Conservation (phyloP, 768 basidiomycete species). For the Tylopilus vinaceipallidus region DNA sequence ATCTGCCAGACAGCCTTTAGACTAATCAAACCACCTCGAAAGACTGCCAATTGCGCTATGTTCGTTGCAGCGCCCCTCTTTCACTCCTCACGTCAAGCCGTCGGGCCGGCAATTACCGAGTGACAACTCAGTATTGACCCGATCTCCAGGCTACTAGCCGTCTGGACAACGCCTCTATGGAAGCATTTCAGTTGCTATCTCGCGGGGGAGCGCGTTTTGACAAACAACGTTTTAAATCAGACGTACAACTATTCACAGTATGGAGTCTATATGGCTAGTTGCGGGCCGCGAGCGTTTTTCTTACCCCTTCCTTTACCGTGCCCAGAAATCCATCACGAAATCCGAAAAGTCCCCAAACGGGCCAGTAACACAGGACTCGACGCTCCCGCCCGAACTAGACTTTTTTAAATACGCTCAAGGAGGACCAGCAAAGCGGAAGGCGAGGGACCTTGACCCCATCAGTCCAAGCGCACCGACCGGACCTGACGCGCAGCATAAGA, state of each 20-base stretch:
- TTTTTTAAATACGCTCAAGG: conserved; percentile 87
- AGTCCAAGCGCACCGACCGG: conserved; percentile 10
- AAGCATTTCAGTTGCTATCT: conserved; percentile 87
- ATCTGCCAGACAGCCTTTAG: too few species aligned
- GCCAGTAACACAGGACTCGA: conserved; percentile 35
- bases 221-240: conserved; percentile 67
- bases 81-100: too few species aligned
- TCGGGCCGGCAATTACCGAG: too few species aligned
- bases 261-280: conserved; percentile 9
- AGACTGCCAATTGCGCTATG: too few species aligned
- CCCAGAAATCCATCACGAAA: conserved; percentile 26
- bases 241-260: conserved; percentile 72
- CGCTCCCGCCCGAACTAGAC: conserved; percentile 77
- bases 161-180: conserved; percentile 54
- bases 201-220: conserved; percentile 82
- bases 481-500: conserved; percentile 24
- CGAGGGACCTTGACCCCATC: conserved; percentile 15
- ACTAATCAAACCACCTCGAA: too few species aligned
- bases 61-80: too few species aligned
- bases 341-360: conserved; percentile 23
- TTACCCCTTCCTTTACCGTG: background rate
- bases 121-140: too few species aligned
- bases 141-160: too few species aligned
- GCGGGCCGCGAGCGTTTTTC: background rate
- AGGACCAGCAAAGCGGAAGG: conserved; percentile 52